A percentile compares a stretch with the other conserved stretches of the same genome.
Evolutionary conservation across 345 rosid genomes (phyloP).

Genomic region (Toxicodendron radicans): DNA sequence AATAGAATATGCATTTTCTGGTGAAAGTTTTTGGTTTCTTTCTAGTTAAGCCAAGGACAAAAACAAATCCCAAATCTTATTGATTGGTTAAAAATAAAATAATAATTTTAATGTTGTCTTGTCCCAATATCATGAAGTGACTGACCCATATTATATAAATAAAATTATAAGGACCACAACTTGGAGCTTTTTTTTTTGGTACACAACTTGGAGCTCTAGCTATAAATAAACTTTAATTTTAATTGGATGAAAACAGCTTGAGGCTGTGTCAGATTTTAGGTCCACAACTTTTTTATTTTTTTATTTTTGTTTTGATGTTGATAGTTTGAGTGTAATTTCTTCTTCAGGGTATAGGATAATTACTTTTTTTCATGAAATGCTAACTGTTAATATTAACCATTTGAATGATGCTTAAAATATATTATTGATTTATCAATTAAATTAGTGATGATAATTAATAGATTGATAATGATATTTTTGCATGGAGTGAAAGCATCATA

Average conservation of each 20-base stretch:
- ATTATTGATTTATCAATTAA: no score
- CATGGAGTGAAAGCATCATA: no score
- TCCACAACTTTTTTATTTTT: conserved; percentile 15
- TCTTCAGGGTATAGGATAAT: not conserved
- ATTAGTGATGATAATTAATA: no score
- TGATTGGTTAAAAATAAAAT: not conserved
- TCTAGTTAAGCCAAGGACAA: not conserved
- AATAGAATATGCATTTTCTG: not conserved
- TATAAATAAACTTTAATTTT: not conserved
- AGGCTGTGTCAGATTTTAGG: conserved; percentile 14
- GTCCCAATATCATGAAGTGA: not conserved
- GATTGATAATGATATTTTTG: no score
- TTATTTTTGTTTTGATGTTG: conserved; percentile 13
- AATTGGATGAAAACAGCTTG: not conserved
- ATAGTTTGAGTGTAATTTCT: not conserved
- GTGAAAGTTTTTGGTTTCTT: conserved; percentile 11
- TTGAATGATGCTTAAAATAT: no score
- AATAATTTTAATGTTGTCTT: not conserved
- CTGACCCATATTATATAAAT: not conserved
- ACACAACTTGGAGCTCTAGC: not conserved
- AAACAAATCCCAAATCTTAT: not conserved
- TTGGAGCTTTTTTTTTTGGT: no score
- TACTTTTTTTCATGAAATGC: no score
- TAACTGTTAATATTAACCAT: no score
- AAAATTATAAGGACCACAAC: conserved; percentile 3